phyloP scores from a whole-genome alignment of 192 early-diverging fungal species.

The Backusella tarrabulga region DNA sequence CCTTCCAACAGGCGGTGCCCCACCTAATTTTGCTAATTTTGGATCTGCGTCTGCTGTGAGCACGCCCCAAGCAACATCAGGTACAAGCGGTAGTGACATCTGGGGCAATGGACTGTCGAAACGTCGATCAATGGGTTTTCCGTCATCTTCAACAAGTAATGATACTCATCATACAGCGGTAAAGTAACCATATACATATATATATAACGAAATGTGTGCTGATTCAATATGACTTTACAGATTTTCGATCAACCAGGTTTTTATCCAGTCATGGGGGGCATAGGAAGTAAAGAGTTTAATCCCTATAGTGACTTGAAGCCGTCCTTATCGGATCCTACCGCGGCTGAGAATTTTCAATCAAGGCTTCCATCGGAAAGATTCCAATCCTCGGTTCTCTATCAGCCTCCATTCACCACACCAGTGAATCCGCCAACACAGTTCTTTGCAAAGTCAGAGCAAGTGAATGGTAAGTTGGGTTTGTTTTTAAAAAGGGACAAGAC shows the following conservation, averaged over 20 bases:
- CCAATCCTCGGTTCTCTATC: neutral
- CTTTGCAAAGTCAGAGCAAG: neutral
- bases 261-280: neutral
- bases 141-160: neutral
- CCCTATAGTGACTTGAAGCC: neutral
- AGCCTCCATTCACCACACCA: neutral
- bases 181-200: neutral
- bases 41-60: neutral
- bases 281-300: neutral
- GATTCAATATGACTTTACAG: neutral
- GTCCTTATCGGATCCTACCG: neutral
- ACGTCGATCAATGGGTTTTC: neutral
- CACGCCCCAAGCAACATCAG: neutral
- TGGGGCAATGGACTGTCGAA: neutral
- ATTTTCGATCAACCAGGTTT: slow-evolving; percentile 2
- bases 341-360: neutral
- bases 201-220: neutral
- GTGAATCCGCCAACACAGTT: neutral
- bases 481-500: too few relatives aligned
- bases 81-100: neutral
- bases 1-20: neutral
- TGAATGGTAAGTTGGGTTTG: neutral
- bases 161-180: neutral
- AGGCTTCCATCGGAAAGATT: neutral
- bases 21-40: neutral